Evolutionary conservation across 805 yeast species (phyloP), one percentile per base, ranked within the genome.

Genomic region (Hanseniaspora nectarophila): DNA sequence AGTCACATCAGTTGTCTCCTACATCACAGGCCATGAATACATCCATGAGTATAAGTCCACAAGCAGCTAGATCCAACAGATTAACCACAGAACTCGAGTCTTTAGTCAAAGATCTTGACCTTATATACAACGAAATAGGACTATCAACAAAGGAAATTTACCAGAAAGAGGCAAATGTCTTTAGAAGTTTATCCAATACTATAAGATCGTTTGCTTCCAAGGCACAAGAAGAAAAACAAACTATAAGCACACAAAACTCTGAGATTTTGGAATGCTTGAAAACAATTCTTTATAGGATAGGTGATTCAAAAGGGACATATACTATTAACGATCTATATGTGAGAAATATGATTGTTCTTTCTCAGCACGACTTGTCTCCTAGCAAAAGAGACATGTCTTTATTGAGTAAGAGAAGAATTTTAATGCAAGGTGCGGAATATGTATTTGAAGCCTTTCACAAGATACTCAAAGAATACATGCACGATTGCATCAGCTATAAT

Each of bases 121-220:
- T 59, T 4, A 70, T 77, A 9, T 77, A 77, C 60, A 67, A 67
- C 45, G 73, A 70, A 54, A 78, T 79, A 38, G 85, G 85, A 1
- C 77, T 74, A 59, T 70, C 80, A 1, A 61, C 69, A n/a, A 59
- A 62, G 8, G 81, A 78, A 53, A 73, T 76, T 2, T 60, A 72
- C 13, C 63, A 63, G 34, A 78, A 76, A 56, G 78, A 76, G 56
- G 63, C 71, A 32, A 68, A 70, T 42, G 72, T 79, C 13, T 78
- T 78, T 56, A 70, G 65, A 15, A 70, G 70, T 4, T 67, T 79
- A 5, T 73, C 78, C 33, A 69, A 69, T 26, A 73, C 79, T 1
- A 75, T 79, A 29, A 63, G 69, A 20, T 67, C 69, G 54, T 76
- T 68, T 53, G 61, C 68, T 24, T 57, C 63, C 1, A 67, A 66